Evolutionary conservation across 2,329 filamentous ascomycete species (phyloP), one percentile per base, ranked within the genome.

Genomic region (Xylariaceae sp.): DNA sequence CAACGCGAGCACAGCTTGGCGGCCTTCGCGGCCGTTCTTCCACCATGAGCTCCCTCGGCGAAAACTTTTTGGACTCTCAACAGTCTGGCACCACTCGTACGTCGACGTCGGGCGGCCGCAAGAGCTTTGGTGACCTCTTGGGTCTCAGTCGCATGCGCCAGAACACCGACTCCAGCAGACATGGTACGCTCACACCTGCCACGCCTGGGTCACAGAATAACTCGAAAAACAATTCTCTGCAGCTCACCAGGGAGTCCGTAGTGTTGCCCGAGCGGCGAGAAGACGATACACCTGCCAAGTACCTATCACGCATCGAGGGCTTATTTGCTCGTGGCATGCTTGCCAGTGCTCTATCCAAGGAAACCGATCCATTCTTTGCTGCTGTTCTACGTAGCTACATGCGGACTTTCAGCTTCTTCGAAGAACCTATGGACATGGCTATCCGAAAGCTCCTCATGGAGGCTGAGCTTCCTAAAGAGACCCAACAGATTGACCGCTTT

Each of bases 361-460:
- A 83, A n/a, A 80, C 80, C 2, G 92, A 98, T 58, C 70, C 83
- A 0, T 98, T 97, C 64, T 87, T 84, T 37, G 80, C 83, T 48
- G 82, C 88, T 1, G 90, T 95, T 3, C 68, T 98, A 45, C 82
- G 92, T 49, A 96, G 92, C 62, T 97, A 95, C 62, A 97, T 97
- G 86, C 83, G 92, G 42, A 86, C 86, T 17, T 97, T 97, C 66
- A 83, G 85, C 42, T 97, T 97, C 69, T 97, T 96, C 59, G 91
- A 89, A 22, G 92, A 97, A 57, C 93, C 93, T 0, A 92, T 98
- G 73, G 93, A 98, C 64, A 97, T 98, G 90, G 88, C 92, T 2
- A 84, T 97, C 53, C 83, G 93, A 29, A 97, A 97, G 65, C 77
- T 98, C 39, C 75, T 98, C 44, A 95, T 97, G 87, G 91, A 96